Base-by-base conservation (phyloP, 352 stramenopile species). In the Phytophthora hibernalis region DNA sequence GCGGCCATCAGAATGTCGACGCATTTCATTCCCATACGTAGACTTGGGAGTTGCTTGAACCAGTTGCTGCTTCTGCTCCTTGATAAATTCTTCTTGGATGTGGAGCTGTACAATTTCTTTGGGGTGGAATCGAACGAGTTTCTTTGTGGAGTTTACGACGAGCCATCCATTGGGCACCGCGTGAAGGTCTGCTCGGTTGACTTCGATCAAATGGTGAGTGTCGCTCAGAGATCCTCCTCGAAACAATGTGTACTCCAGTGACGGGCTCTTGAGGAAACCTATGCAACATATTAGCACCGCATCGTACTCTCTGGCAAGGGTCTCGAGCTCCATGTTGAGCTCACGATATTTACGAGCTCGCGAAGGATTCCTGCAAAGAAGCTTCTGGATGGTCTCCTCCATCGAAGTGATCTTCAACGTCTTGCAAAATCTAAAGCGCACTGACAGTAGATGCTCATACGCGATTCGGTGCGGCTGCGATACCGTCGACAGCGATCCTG, bases 1-100 rank as follows among this genome's bases (percentile, higher is more conserved):
- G 6, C 83, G 70, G 7, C 77, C 85, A 38, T 79, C 68, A 92
- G 35, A 20, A 73, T 71, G 20, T 82, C 70, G 15, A 91, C 72
- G 8, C 61, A 77, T 2, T 64, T 58, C 51, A 89, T 85, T 6
- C 59, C 63, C 8, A 53, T 44, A 79, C 61, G 58, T 87, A 84
- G 1, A 84, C 24, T n/a, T 67, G 38, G 2, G 40, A 2, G 71
- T 72, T 28, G 48, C 38, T 21, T 64, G 49, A 24, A 86, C 33
- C 12, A 85, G 38, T 38, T 76, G 64, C 0, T 52, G 20, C 37
- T 83, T 80, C 35, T 65, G 66, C 49, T 85, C 54, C 21, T 49
- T 58, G 5, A 79, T 21, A 24, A 77, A 66, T 7, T 78, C 69
- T 58, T 80, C 52, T 13, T 72, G 58, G 1, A 83, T 10, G 15